Evolutionary conservation across 2,329 filamentous ascomycete genomes (phyloP).

Genomic region (Aspergillus tubingensis): DNA sequence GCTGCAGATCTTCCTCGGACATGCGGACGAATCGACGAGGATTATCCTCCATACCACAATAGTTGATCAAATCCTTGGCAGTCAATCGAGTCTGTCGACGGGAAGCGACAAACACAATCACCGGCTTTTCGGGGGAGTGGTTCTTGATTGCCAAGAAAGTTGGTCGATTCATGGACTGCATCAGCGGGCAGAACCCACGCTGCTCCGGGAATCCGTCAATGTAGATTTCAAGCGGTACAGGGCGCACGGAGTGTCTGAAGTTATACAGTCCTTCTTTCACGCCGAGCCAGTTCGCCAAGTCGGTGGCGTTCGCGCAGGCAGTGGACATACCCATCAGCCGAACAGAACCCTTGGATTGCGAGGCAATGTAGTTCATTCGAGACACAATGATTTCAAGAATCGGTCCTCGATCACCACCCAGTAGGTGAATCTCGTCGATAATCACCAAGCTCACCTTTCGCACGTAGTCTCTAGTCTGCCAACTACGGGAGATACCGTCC

Average conservation of each 20-base stretch:
- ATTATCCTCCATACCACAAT: constrained; percentile 98
- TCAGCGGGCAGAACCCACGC: constrained; percentile 91
- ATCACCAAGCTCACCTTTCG: constrained; percentile 93
- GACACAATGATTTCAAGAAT: constrained; percentile 95
- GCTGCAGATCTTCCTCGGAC: constrained; percentile 88
- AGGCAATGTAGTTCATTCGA: constrained; percentile 97
- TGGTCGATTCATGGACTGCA: constrained; percentile 99
- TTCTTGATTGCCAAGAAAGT: constrained; percentile 96
- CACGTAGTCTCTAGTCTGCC: constrained; percentile 97
- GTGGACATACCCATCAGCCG: constrained; percentile 98
- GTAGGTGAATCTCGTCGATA: constrained; percentile 95
- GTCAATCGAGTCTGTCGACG: constrained; percentile 92
- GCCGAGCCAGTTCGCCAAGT: constrained; percentile 93
- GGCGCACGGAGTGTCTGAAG: constrained; percentile 93
- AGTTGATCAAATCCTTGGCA: constrained; percentile 93
- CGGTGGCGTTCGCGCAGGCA: constrained; percentile 91
- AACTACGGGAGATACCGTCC: constrained; percentile 98
- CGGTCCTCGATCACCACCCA: constrained; percentile 94
- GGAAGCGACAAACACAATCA: constrained; percentile 97
- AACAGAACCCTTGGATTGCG: constrained; percentile 85
- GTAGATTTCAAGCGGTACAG: constrained; percentile 92
- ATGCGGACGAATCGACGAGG: constrained; percentile 89
- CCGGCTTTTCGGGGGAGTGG: constrained; percentile 93
- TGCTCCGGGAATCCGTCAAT: constrained; percentile 97
- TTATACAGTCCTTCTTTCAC: constrained; percentile 97